A percentile compares a stretch with the other conserved stretches of the same genome.
phyloP scores from a whole-genome alignment of 352 stramenopile species.

The Elongisporangium undulatum region DNA sequence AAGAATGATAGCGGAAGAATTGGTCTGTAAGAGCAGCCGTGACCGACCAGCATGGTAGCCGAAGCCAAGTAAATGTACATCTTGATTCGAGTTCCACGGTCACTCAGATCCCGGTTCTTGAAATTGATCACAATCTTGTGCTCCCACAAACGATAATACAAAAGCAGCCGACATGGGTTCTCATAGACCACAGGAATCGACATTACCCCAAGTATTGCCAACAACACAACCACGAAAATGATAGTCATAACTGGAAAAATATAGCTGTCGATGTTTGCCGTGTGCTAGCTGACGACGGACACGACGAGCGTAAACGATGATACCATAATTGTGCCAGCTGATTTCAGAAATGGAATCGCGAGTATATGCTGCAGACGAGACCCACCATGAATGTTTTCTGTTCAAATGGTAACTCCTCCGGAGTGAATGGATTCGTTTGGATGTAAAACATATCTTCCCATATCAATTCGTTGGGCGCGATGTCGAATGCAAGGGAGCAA shows the following conservation, averaged over 20 bases:
- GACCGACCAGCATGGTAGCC: not conserved
- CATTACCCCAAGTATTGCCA: not conserved
- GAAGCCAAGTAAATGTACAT: not conserved
- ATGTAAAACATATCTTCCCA: no score
- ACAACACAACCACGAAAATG: not conserved
- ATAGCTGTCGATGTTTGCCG: no score
- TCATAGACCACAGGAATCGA: not conserved
- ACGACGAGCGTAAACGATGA: not conserved
- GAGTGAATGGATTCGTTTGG: no score
- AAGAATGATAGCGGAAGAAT: not conserved
- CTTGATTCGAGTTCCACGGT: not conserved
- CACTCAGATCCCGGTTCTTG: not conserved
- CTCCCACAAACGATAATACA: constrained; percentile 3
- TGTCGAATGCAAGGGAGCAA: no score
- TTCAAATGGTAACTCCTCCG: no score
- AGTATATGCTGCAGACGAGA: no score
- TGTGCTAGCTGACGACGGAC: not conserved
- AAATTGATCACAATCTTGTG: constrained; percentile 3
- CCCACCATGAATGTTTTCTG: no score
- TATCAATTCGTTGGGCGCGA: no score
- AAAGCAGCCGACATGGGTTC: not conserved
- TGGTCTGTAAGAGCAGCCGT: no score
- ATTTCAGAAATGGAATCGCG: no score
- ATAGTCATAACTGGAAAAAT: not conserved
- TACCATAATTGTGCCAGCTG: no score